Conservation (phyloP, 2,329 filamentous ascomycete genomes). For the Bipolaris sorokiniana region DNA sequence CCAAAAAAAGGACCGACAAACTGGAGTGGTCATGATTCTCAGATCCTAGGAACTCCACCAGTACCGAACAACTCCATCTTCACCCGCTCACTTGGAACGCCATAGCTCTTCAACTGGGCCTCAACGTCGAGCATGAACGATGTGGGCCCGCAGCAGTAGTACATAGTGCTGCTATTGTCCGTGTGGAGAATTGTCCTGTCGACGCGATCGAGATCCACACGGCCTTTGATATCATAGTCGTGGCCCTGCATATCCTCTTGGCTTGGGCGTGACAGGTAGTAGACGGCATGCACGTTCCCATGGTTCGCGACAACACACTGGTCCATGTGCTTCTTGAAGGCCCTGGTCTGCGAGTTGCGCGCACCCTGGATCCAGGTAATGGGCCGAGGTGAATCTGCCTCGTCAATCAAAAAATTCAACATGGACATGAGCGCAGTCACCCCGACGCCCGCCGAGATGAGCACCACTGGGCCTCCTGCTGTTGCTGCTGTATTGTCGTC, state of each 20-base stretch:
- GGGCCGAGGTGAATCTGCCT: conserved; percentile 48
- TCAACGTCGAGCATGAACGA: conserved; percentile 71
- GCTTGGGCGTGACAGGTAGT: conserved; percentile 64
- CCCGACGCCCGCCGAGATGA: conserved; percentile 73
- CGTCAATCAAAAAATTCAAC: conserved; percentile 59
- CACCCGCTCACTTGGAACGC: conserved; percentile 65
- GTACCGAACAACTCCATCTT: conserved; percentile 69
- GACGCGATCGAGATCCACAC: conserved; percentile 64
- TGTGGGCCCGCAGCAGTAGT: conserved; percentile 75
- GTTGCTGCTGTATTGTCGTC: background rate
- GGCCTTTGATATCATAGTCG: conserved; percentile 66
- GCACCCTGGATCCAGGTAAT: conserved; percentile 70
- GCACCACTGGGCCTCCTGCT: conserved; percentile 59
- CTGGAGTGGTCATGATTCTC: conserved; percentile 4
- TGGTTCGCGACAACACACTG: conserved; percentile 52
- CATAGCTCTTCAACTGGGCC: conserved; percentile 59
- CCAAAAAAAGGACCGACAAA: conserved; percentile 1
- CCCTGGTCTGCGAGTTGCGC: conserved; percentile 57
- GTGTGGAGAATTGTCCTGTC: conserved; percentile 63
- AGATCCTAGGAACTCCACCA: conserved; percentile 44
- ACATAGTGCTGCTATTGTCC: conserved; percentile 62
- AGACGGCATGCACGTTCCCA: conserved; percentile 58
- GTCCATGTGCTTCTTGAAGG: conserved; percentile 62
- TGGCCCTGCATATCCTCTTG: conserved; percentile 55
- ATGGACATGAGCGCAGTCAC: conserved; percentile 71